Evolutionary conservation across 2,329 filamentous ascomycete genomes (phyloP), one percentile per base, ranked within the genome.

Genomic region (Iodosphaeria phyllophila): DNA sequence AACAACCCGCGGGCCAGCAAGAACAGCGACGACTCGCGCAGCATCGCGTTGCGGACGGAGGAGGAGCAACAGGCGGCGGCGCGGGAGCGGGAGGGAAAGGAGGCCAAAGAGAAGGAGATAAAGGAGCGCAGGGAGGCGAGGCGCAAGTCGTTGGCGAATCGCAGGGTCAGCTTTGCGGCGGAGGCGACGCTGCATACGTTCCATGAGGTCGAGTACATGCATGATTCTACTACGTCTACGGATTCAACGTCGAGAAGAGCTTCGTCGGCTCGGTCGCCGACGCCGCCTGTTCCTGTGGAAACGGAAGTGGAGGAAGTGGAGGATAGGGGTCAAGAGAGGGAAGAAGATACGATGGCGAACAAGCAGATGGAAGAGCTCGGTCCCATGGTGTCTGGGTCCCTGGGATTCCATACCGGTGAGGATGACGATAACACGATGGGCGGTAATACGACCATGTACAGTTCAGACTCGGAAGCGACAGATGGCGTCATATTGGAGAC

Each of bases 111-210:
- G 40, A 70, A 66, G 36, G 66, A 67, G 23, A 59, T 70, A 24
- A 52, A 64, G 30, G 73, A 86, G 38, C 67, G 83, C 28, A 67
- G 83, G 37, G 89, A 92, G 46, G 84, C 82, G 22, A 74, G 89
- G 33, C 68, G 89, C 37, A 95, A 95, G 47, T 93, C 84, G 11
- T 64, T 92, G 29, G 83, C 86, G 23, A 92, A 89, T 46, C 72
- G 89, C 41, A 72, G 89, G 42, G 89, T 98, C 17, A 95, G 86
- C 0, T 98, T 98, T 49, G 89, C 89, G 4, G 89, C 89, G 1
- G 89, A 98, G 51, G 89, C 89, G 8, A 98, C 89, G 4, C 61
- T 98, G 18, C 89, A 98, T 46, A 98, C 89, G 1, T 95, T 92
- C 63, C 84, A 95, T 42, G 84, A 89, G 28, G 69, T 93, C 22